A percentile compares a stretch with the other conserved stretches of the same genome.
phyloP scores from a whole-genome alignment of 2,329 filamentous ascomycete genomes.

The Nakataea oryzae region DNA sequence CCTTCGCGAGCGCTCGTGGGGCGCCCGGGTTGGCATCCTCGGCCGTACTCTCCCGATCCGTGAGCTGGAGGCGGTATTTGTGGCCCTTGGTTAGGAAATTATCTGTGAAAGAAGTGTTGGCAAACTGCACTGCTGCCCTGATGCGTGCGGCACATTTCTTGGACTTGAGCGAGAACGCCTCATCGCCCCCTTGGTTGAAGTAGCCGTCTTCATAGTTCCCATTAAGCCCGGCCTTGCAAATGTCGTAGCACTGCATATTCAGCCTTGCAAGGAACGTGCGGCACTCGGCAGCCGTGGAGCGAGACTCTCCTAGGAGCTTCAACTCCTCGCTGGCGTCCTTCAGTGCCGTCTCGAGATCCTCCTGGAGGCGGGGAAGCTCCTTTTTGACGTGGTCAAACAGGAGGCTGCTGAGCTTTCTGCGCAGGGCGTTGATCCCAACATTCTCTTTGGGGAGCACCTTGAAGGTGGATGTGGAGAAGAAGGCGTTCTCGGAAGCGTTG shows the following conservation, averaged over 20 bases:
- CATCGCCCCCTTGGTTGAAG: background rate
- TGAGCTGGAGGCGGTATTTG: background rate
- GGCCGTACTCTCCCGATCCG: background rate
- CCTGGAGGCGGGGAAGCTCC: constrained; percentile 33
- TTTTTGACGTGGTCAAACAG: constrained; percentile 33
- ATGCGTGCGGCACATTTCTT: background rate
- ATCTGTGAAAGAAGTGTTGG: background rate
- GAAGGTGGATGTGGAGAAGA: constrained; percentile 33
- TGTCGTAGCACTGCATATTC: background rate
- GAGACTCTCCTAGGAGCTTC: constrained; percentile 20
- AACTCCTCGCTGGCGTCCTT: constrained; percentile 24
- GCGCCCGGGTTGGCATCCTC: background rate
- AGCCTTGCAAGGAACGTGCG: background rate
- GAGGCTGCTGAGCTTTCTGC: constrained; percentile 36
- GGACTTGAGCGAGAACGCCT: background rate
- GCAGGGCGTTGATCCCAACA: constrained; percentile 37
- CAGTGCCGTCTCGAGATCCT: constrained; percentile 29
- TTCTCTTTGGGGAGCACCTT: constrained; percentile 17
- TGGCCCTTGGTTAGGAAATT: background rate
- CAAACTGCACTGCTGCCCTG: background rate
- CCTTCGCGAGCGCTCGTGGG: background rate
- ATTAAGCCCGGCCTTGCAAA: background rate
- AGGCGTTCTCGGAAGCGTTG: constrained; percentile 26
- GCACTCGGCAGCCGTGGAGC: background rate
- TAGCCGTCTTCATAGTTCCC: background rate